Base-by-base conservation (phyloP, 2,329 filamentous ascomycete species). In the Alternaria dauci region DNA sequence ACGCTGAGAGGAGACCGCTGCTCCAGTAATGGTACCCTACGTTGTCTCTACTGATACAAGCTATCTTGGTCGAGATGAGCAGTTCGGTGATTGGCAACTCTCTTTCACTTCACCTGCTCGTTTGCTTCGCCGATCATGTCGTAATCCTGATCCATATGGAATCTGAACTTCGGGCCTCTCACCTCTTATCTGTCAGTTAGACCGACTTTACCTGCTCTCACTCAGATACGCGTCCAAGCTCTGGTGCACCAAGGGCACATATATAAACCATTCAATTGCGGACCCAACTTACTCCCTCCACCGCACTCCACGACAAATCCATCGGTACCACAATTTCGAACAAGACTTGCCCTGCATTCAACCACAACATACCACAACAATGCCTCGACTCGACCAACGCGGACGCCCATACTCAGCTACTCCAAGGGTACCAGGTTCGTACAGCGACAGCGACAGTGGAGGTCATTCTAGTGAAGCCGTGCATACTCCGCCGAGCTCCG, bases 1-100 rank as follows among this genome's bases (percentile, higher is more conserved):
- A 42, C 25, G 61, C 47, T 9, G 73, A 76, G 63, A 67, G 54
- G 18, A 62, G 59, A 20, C 66, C 71, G n/a, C 62, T 76, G 47
- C 55, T 73, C 8, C 39, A 47, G 36, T 65, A 46, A 61, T 42
- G 34, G 43, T 16, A 2, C 32, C 1, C 11, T 0, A 36, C 5
- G 6, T 1, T 3, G 23, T 25, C 20, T 12, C 3, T 0, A 25
- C 7, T 1, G 14, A 32, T 14, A 9, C 6, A 14, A 8, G 20
- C 18, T 48, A 18, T 26, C 9, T 26, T 52, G 4, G 4, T 26
- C 48, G 30, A 25, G 4, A 34, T 8, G 8, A 28, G 7, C 44
- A 8, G 0, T 4, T 20, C 1, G 14, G 44, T 20, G 18, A 34
- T 2, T 12, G 12, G 16, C 20, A 25, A n/a, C 7, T 26, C 46